Evolutionary conservation across 371 early-diverging fungal genomes (phyloP).

Genomic region (Dinochytrium kinnereticum): DNA sequence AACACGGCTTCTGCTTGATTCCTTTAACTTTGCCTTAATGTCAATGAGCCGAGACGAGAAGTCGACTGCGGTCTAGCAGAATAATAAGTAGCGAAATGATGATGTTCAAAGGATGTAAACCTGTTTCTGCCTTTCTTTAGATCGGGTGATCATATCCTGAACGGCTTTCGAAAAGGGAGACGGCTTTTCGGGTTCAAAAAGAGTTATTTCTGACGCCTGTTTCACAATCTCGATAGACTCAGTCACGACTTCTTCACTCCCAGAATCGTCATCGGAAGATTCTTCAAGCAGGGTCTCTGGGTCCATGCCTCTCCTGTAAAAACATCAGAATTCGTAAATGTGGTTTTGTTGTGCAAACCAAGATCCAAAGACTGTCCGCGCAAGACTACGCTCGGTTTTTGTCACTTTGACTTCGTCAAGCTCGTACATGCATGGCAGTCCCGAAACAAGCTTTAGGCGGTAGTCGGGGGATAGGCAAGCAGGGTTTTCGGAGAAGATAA

Average conservation of each 20-base stretch:
- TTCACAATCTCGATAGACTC: not conserved
- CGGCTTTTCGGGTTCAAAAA: not conserved
- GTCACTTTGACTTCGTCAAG: constrained; percentile 12
- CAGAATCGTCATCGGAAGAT: not conserved
- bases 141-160: not conserved
- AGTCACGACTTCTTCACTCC: not conserved
- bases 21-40: constrained; percentile 12
- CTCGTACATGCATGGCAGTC: constrained; percentile 9
- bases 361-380: not conserved
- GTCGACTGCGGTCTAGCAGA: not conserved
- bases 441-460: not conserved
- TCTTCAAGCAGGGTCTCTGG: too few relatives aligned
- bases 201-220: not conserved
- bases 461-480: constrained; percentile 3
- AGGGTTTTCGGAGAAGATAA: constrained; percentile 4
- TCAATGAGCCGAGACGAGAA: not conserved
- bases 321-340: too few relatives aligned
- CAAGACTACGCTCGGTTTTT: not conserved
- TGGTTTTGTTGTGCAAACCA: too few relatives aligned
- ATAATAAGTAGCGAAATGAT: not conserved
- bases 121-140: constrained; percentile 12
- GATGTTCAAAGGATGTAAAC: not conserved
- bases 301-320: too few relatives aligned
- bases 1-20: constrained; percentile 3
- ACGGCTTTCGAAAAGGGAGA: constrained; percentile 1